Conservation (phyloP, 805 yeast genomes). For the Candida odintsovae region DNA sequence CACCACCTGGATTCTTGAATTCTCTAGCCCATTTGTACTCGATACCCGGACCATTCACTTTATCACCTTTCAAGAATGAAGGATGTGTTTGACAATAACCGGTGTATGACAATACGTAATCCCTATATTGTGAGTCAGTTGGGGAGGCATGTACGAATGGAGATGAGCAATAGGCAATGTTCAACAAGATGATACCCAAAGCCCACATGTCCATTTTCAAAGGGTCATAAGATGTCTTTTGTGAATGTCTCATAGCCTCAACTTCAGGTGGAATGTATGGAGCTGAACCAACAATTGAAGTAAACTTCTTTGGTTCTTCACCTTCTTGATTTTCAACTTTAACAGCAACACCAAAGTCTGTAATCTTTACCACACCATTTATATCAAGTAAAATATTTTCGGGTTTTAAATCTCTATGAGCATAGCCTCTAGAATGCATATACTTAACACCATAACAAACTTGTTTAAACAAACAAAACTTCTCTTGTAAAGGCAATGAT, state of each 20-base stretch:
- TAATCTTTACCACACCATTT: slow-evolving; percentile 58
- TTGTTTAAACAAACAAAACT: slow-evolving; percentile 66
- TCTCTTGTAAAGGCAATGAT: slow-evolving; percentile 41
- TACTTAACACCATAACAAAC: slow-evolving; percentile 54
- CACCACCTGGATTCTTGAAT: slow-evolving; percentile 51
- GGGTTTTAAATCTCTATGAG: slow-evolving; percentile 71
- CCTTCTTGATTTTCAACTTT: slow-evolving; percentile 53
- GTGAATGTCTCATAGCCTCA: slow-evolving; percentile 39
- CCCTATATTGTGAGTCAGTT: slow-evolving; percentile 47
- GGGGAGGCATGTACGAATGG: slow-evolving; percentile 53
- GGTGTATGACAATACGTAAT: slow-evolving; percentile 45
- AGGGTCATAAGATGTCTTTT: slow-evolving; percentile 47
- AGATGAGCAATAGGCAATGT: slow-evolving; percentile 48
- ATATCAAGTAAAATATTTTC: slow-evolving; percentile 60
- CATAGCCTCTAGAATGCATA: slow-evolving; percentile 61
- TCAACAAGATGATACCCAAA: slow-evolving; percentile 61
- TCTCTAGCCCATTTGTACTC: slow-evolving; percentile 67
- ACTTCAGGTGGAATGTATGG: slow-evolving; percentile 82
- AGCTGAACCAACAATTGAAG: slow-evolving; percentile 67
- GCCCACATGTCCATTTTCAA: slow-evolving; percentile 70
- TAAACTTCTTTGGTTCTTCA: slow-evolving; percentile 30
- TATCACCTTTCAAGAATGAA: slow-evolving; percentile 40
- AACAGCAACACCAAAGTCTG: slow-evolving; percentile 75
- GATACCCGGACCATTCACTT: slow-evolving; percentile 58
- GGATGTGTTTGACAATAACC: slow-evolving; percentile 36